Percentiles rank a stretch among this genome's conserved stretches.
Conservation (phyloP, 2,329 filamentous ascomycete species). For the Ophiostoma tasmaniense region DNA sequence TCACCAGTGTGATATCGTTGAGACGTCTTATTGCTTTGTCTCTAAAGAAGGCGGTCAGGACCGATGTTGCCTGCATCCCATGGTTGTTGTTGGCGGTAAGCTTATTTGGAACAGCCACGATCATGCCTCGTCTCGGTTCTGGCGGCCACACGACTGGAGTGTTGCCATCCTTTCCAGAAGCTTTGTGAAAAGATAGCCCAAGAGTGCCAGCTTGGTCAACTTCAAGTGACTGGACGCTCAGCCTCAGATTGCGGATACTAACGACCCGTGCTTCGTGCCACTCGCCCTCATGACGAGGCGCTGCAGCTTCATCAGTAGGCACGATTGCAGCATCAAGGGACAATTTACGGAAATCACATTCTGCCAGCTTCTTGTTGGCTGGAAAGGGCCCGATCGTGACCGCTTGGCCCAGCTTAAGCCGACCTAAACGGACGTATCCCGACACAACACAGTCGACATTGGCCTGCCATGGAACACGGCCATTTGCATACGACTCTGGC, state of each 20-base stretch:
- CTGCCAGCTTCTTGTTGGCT: slow-evolving; percentile 41
- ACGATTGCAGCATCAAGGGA: background rate
- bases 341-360: slow-evolving; percentile 25
- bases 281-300: slow-evolving; percentile 49
- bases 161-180: no score
- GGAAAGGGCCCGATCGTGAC: slow-evolving; percentile 74
- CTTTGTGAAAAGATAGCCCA: slow-evolving; percentile 55
- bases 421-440: slow-evolving; percentile 73
- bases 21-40: slow-evolving; percentile 55
- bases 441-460: slow-evolving; percentile 67
- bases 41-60: slow-evolving; percentile 63
- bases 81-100: slow-evolving; percentile 49
- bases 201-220: slow-evolving; percentile 85
- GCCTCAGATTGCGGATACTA: slow-evolving; percentile 78
- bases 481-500: slow-evolving; percentile 51
- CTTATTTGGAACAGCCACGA: slow-evolving; percentile 56
- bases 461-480: slow-evolving; percentile 20
- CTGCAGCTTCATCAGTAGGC: slow-evolving; percentile 29
- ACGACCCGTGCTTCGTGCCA: slow-evolving; percentile 77
- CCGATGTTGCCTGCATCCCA: slow-evolving; percentile 56
- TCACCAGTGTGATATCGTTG: slow-evolving; percentile 59
- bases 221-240: slow-evolving; percentile 68
- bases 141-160: slow-evolving; percentile 22
- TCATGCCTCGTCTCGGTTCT: slow-evolving; percentile 69
- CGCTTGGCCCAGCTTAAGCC: slow-evolving; percentile 66